Conservation (phyloP, 1,284 basidiomycete species). For the Leccinum solheimii region DNA sequence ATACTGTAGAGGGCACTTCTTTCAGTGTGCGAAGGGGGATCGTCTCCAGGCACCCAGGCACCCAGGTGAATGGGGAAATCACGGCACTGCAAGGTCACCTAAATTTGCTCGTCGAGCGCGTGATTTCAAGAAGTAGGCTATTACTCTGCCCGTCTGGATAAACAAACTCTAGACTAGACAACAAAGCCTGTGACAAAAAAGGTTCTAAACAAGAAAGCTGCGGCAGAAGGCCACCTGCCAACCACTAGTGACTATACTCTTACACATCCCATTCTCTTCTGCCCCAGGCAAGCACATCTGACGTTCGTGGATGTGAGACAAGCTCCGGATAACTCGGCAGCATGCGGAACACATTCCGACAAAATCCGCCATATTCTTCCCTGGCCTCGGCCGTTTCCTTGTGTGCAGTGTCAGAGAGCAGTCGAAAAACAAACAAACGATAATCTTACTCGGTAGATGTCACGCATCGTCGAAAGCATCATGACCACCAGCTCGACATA, state of each 20-base stretch:
- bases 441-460: conserved; percentile 28
- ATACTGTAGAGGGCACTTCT: too few species aligned
- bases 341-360: conserved; percentile 18
- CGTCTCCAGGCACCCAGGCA: too few species aligned
- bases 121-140: background rate
- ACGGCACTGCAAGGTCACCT: too few species aligned
- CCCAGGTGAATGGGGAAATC: too few species aligned
- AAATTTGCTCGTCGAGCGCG: background rate
- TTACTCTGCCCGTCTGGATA: background rate
- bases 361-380: conserved; percentile 27
- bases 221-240: background rate
- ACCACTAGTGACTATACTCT: background rate
- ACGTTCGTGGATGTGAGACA: conserved; percentile 27
- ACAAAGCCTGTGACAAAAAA: background rate
- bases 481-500: conserved; percentile 31
- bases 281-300: conserved; percentile 23
- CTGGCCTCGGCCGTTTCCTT: conserved; percentile 14
- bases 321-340: conserved; percentile 22
- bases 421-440: background rate
- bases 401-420: background rate
- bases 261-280: conserved; percentile 6
- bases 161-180: background rate
- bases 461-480: conserved; percentile 35
- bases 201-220: background rate
- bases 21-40: too few species aligned